Evolutionary conservation across 2,329 filamentous ascomycete genomes (phyloP).

Genomic region (Aspergillus pseudoglaucus): DNA sequence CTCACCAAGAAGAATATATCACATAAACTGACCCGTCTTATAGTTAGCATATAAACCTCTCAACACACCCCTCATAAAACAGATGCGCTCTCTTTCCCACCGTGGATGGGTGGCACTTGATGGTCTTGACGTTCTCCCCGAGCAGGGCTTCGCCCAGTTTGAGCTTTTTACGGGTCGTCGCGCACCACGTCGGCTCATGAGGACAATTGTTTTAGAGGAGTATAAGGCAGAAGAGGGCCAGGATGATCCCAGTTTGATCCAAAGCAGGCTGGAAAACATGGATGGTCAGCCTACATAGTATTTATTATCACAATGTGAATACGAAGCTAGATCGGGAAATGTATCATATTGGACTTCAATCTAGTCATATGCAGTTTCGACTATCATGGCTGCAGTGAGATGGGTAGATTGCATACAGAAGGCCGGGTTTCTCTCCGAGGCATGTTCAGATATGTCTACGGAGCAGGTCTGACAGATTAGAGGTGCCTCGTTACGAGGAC

Average conservation of each 20-base stretch:
- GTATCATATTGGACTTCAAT: too few relatives aligned
- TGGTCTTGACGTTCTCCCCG: conserved; percentile 34
- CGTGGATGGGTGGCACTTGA: conserved; percentile 36
- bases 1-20: background rate
- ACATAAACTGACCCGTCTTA: background rate
- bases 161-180: conserved; percentile 34
- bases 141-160: conserved; percentile 37
- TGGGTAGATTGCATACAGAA: too few relatives aligned
- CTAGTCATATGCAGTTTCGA: too few relatives aligned
- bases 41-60: conserved; percentile 37
- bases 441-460: too few relatives aligned
- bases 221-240: conserved; percentile 30
- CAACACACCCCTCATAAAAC: conserved; percentile 31
- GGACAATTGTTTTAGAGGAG: conserved; percentile 29
- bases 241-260: conserved; percentile 24
- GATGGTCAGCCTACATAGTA: conserved; percentile 29
- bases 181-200: conserved; percentile 33
- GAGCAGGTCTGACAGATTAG: too few relatives aligned
- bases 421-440: too few relatives aligned
- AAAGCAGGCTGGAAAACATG: conserved; percentile 23
- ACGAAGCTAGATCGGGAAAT: background rate
- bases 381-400: too few relatives aligned
- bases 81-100: conserved; percentile 30
- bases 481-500: too few relatives aligned
- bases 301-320: background rate